Conservation (phyloP, 1,284 basidiomycete species). For the Meripilus lineatus region DNA sequence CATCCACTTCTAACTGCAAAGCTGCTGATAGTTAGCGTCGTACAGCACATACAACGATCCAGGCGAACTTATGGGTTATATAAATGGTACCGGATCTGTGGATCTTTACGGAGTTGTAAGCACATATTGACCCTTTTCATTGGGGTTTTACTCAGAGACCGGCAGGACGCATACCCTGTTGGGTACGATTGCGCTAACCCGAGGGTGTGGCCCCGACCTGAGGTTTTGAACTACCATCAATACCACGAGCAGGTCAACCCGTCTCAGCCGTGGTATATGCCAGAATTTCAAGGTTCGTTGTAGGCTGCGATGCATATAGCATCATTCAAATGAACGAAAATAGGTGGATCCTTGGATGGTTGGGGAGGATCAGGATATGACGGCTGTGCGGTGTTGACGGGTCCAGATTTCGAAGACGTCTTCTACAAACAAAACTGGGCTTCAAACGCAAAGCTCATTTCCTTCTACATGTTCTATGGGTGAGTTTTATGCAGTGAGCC, state of each 20-base stretch:
- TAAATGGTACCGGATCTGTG: slow-evolving; percentile 59
- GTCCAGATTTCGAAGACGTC: slow-evolving; percentile 66
- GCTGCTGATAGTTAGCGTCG: background rate
- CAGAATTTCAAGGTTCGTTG: slow-evolving; percentile 38
- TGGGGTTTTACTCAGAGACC: background rate
- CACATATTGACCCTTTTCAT: background rate
- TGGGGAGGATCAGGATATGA: slow-evolving; percentile 66
- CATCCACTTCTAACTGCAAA: background rate
- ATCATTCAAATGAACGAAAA: background rate
- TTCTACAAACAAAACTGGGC: slow-evolving; percentile 75
- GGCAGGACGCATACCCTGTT: slow-evolving; percentile 63
- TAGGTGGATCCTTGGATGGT: slow-evolving; percentile 66
- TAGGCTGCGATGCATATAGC: background rate
- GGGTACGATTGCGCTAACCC: slow-evolving; percentile 71
- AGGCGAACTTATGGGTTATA: slow-evolving; percentile 52
- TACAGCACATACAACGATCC: slow-evolving; percentile 63
- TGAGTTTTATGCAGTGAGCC: slow-evolving; percentile 22
- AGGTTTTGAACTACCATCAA: slow-evolving; percentile 48
- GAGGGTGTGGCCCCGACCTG: slow-evolving; percentile 51
- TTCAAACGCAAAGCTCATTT: slow-evolving; percentile 69
- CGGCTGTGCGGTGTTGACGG: slow-evolving; percentile 52
- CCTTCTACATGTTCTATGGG: slow-evolving; percentile 79
- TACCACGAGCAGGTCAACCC: slow-evolving; percentile 56
- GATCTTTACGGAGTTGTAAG: slow-evolving; percentile 47
- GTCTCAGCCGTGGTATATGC: slow-evolving; percentile 58